A percentile compares a stretch with the other conserved stretches of the same genome.
phyloP scores from a whole-genome alignment of 148 eudicot genomes.

The Polygonum aviculare region DNA sequence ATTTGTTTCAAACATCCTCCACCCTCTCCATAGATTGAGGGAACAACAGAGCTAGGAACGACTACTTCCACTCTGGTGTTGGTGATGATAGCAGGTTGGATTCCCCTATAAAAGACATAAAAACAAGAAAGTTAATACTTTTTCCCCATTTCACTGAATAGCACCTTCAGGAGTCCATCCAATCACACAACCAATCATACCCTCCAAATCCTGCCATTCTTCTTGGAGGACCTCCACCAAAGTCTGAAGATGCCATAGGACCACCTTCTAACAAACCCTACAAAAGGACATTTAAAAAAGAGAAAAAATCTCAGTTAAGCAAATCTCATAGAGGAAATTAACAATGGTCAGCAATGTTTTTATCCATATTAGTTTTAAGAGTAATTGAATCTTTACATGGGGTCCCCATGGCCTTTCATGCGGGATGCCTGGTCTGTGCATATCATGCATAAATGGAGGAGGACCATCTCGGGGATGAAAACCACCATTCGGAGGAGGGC shows the following conservation, averaged over 20 bases:
- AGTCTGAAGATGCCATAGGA: constrained; percentile 52
- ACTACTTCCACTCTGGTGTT: constrained; percentile 86
- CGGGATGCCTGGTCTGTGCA: constrained; percentile 54
- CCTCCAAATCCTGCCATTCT: constrained; percentile 71
- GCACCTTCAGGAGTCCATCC: neutral
- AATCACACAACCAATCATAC: constrained; percentile 28
- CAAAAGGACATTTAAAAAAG: constrained; percentile 6
- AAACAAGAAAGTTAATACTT: neutral
- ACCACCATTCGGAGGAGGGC: constrained; percentile 52
- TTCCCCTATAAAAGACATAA: constrained; percentile 32
- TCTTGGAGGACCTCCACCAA: constrained; percentile 57
- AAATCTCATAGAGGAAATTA: neutral
- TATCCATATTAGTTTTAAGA: neutral
- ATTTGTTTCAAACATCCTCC: constrained; percentile 89
- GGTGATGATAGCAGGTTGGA: constrained; percentile 61
- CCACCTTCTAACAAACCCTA: constrained; percentile 49
- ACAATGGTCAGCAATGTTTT: neutral
- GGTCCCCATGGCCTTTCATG: constrained; percentile 80
- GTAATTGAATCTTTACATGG: constrained; percentile 38
- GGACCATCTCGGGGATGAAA: constrained; percentile 62
- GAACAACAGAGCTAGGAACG: constrained; percentile 77
- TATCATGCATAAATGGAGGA: constrained; percentile 63
- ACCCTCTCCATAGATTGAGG: constrained; percentile 80
- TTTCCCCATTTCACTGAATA: constrained; percentile 7
- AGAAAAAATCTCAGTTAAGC: neutral